phyloP scores from a whole-genome alignment of 805 yeast species.

The Myxozyma sirexii region DNA sequence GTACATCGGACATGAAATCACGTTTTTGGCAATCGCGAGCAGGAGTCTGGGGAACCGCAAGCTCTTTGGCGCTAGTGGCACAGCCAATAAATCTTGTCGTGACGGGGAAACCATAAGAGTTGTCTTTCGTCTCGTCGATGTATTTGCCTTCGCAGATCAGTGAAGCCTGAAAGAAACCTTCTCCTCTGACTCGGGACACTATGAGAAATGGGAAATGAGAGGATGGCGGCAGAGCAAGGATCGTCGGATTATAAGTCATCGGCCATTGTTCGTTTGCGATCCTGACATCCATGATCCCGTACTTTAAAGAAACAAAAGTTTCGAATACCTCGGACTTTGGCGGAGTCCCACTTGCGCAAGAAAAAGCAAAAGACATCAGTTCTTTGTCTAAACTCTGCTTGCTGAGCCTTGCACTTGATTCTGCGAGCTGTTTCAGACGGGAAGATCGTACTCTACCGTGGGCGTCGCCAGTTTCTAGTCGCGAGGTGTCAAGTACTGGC shows the following conservation, averaged over 20 bases:
- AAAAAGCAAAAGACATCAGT: slow-evolving; percentile 5
- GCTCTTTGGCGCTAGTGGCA: slow-evolving; percentile 26
- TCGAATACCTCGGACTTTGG: slow-evolving; percentile 19
- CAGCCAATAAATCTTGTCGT: slow-evolving; percentile 15
- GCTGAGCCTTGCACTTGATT: background rate
- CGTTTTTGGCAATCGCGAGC: slow-evolving; percentile 27
- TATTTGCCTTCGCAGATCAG: slow-evolving; percentile 31
- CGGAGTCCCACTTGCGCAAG: slow-evolving; percentile 11
- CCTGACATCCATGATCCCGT: slow-evolving; percentile 22
- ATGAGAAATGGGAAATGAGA: slow-evolving; percentile 32
- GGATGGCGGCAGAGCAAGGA: slow-evolving; percentile 30
- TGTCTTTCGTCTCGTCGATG: slow-evolving; percentile 14
- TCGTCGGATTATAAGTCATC: slow-evolving; percentile 31
- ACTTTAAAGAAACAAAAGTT: slow-evolving; percentile 20
- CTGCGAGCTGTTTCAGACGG: background rate
- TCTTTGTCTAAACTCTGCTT: background rate
- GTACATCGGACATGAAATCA: slow-evolving; percentile 28
- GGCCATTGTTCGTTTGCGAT: slow-evolving; percentile 23
- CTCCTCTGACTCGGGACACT: slow-evolving; percentile 32
- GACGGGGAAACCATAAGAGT: slow-evolving; percentile 17
- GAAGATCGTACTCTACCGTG: background rate
- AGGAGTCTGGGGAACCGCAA: slow-evolving; percentile 30
- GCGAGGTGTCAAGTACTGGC: background rate
- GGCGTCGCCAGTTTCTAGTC: background rate
- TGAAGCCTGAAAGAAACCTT: slow-evolving; percentile 18